Evolutionary conservation across 352 stramenopile species (phyloP).

Genomic region (Globisporangium spiculum): DNA sequence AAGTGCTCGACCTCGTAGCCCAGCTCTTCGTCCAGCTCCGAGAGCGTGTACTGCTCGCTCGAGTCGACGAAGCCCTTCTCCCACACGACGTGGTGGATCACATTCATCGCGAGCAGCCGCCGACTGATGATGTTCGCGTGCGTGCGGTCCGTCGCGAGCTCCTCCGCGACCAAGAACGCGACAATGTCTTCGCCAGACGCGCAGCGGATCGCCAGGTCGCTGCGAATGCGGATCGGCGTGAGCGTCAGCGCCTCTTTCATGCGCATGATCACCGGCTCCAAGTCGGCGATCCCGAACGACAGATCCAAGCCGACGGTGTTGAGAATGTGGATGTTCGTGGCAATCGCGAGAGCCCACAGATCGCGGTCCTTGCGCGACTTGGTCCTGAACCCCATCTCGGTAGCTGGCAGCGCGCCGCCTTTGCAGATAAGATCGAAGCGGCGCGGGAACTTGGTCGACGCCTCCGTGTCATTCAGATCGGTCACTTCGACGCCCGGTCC

Average conservation of each 20-base stretch:
- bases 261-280: constrained; percentile 49
- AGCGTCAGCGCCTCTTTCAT: constrained; percentile 55
- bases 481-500: constrained; percentile 65
- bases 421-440: constrained; percentile 74
- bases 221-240: constrained; percentile 66
- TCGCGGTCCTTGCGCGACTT: constrained; percentile 79
- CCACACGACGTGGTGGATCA: constrained; percentile 85
- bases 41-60: constrained; percentile 70
- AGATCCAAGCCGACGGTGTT: constrained; percentile 41
- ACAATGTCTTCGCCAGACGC: constrained; percentile 70
- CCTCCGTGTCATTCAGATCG: constrained; percentile 54
- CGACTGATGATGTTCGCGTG: constrained; percentile 53
- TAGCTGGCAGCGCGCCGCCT: constrained; percentile 61
- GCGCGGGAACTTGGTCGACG: constrained; percentile 65
- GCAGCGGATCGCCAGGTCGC: constrained; percentile 57
- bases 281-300: constrained; percentile 47
- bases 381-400: constrained; percentile 74
- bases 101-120: constrained; percentile 76
- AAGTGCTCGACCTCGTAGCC: constrained; percentile 76
- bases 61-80: constrained; percentile 82
- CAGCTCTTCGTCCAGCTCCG: constrained; percentile 48
- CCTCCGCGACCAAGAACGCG: constrained; percentile 54
- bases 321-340: constrained; percentile 63
- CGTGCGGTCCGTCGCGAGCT: constrained; percentile 46
- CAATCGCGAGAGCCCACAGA: constrained; percentile 65